Percentiles rank a stretch among this genome's conserved stretches.
phyloP scores from a whole-genome alignment of 2,329 filamentous ascomycete species.

The Tolypocladium capitatum region DNA sequence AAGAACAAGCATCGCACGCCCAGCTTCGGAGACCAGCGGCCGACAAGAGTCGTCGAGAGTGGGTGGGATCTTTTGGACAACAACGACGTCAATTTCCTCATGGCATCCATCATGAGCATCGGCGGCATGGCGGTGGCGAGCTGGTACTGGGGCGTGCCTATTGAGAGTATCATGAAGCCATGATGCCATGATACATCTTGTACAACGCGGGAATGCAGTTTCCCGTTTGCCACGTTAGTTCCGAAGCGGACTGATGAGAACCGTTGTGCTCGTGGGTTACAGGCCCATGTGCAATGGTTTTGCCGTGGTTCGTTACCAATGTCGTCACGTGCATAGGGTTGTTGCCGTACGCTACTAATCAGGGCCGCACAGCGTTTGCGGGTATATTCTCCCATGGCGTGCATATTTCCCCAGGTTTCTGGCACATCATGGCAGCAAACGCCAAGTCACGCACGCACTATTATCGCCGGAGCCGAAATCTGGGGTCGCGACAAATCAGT shows the following conservation, averaged over 20 bases:
- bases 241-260: background rate
- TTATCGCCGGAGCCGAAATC: background rate
- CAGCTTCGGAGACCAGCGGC: slow-evolving; percentile 41
- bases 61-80: slow-evolving; percentile 74
- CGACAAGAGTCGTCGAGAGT: slow-evolving; percentile 51
- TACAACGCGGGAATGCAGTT: background rate
- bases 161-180: slow-evolving; percentile 25
- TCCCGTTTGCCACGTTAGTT: background rate
- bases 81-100: slow-evolving; percentile 87
- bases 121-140: slow-evolving; percentile 56
- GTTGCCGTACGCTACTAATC: too few species aligned
- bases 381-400: too few species aligned
- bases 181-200: background rate
- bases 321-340: too few species aligned
- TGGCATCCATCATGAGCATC: slow-evolving; percentile 73
- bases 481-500: background rate
- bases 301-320: background rate
- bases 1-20: slow-evolving; percentile 35
- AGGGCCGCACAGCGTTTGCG: too few species aligned
- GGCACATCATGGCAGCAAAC: background rate
- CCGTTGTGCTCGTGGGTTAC: background rate
- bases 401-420: background rate
- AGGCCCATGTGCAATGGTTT: background rate
- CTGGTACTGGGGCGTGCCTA: slow-evolving; percentile 46
- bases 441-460: background rate